Evolutionary conservation across 371 early-diverging fungal genomes (phyloP).

Genomic region (Nosema muscidifuracis): DNA sequence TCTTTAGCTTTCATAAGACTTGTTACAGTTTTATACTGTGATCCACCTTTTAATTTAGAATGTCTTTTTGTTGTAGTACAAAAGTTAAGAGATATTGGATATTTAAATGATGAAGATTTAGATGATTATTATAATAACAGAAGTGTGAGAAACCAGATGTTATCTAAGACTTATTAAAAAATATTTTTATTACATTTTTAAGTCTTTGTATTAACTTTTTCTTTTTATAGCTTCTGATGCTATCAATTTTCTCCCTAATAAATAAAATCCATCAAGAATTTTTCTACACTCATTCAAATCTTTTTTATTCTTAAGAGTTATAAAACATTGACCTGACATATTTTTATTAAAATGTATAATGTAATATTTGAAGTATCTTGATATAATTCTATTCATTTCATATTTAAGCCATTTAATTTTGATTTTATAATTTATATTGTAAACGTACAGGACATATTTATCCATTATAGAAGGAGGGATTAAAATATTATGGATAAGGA

Average conservation of each 20-base stretch:
- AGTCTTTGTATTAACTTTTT: neutral
- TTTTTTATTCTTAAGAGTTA: neutral
- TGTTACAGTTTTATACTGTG: slow-evolving; percentile 53
- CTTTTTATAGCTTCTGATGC: too few relatives aligned
- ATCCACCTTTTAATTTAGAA: slow-evolving; percentile 53
- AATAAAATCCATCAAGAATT: neutral
- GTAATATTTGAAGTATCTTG: neutral
- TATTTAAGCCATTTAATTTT: neutral
- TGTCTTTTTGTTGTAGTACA: slow-evolving; percentile 23
- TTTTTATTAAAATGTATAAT: neutral
- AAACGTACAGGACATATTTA: neutral
- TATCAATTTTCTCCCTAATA: too few relatives aligned
- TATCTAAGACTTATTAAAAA: neutral
- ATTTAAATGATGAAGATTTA: slow-evolving; percentile 13
- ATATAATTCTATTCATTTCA: neutral
- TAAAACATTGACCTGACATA: neutral
- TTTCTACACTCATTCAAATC: neutral
- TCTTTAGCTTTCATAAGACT: slow-evolving; percentile 50
- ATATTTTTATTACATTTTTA: neutral
- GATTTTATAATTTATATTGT: slow-evolving; percentile 12
- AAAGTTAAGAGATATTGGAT: slow-evolving; percentile 30
- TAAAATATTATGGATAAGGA: too few relatives aligned
- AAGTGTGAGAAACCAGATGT: neutral
- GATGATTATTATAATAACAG: slow-evolving; percentile 35
- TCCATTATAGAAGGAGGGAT: too few relatives aligned